Conservation (phyloP, 345 rosid genomes). For the Trapa bicornis region DNA sequence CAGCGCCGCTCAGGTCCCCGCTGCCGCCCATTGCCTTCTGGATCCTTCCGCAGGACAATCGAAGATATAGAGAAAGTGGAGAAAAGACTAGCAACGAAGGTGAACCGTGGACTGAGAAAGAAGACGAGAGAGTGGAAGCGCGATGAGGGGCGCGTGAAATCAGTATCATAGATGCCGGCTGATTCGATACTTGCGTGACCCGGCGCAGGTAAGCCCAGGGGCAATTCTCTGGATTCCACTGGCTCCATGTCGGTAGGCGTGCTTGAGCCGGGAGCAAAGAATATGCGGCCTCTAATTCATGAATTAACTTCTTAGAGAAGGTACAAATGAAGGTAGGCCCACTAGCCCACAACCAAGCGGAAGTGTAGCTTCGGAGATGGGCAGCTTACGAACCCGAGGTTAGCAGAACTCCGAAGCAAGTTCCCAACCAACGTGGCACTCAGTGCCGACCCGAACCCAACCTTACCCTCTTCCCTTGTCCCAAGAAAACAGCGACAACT, state of each 20-base stretch:
- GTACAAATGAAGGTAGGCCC: background rate
- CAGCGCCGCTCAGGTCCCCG: constrained; percentile 3
- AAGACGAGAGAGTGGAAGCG: background rate
- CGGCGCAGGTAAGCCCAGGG: background rate
- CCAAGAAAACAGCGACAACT: no score
- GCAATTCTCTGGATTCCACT: background rate
- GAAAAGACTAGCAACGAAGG: background rate
- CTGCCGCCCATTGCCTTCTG: constrained; percentile 10
- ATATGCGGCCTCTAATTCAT: no score
- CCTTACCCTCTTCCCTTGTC: no score
- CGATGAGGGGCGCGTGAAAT: no score
- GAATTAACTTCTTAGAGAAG: background rate
- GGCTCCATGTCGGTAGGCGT: background rate
- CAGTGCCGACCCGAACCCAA: no score
- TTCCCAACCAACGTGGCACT: no score
- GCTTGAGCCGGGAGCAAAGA: background rate
- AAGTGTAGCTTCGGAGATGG: no score
- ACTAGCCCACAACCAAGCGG: no score
- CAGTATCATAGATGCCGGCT: no score
- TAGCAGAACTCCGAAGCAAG: no score
- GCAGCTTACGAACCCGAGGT: no score
- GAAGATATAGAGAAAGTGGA: background rate
- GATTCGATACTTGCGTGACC: background rate
- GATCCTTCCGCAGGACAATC: background rate
- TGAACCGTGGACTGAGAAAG: background rate